Percentiles rank a stretch among this genome's conserved stretches.
phyloP scores from a whole-genome alignment of 805 yeast genomes.

The Candida odintsovae region DNA sequence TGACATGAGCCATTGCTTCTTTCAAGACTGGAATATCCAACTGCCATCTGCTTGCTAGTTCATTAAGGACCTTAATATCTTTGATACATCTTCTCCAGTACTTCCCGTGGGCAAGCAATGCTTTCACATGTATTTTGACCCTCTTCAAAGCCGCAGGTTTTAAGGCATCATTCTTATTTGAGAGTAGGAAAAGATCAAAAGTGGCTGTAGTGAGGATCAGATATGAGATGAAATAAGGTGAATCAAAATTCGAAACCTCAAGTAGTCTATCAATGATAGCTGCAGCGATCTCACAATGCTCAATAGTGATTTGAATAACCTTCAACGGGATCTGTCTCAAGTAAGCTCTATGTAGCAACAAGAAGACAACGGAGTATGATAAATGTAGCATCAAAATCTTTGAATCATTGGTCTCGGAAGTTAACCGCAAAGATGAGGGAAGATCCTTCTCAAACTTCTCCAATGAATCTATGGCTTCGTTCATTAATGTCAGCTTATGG shows the following conservation, averaged over 20 bases:
- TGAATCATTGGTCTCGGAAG: constrained; percentile 12
- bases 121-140: constrained; percentile 17
- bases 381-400: constrained; percentile 24
- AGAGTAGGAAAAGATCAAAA: constrained; percentile 27
- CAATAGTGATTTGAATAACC: constrained; percentile 21
- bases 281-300: constrained; percentile 22
- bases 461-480: constrained; percentile 25
- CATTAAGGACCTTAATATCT: constrained; percentile 23
- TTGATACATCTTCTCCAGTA: constrained; percentile 27
- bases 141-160: constrained; percentile 17
- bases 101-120: constrained; percentile 21
- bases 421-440: constrained; percentile 17
- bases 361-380: constrained; percentile 23
- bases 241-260: constrained; percentile 2
- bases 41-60: constrained; percentile 25
- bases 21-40: constrained; percentile 5
- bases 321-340: constrained; percentile 24
- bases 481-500: constrained; percentile 25
- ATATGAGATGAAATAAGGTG: constrained; percentile 29
- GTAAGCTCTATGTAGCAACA: constrained; percentile 27
- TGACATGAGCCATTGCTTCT: not conserved
- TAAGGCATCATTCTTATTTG: constrained; percentile 20
- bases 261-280: constrained; percentile 15
- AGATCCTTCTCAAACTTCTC: constrained; percentile 19
- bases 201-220: constrained; percentile 27